Conservation (phyloP, 768 basidiomycete genomes). For the Lanmaoa rubissima region DNA sequence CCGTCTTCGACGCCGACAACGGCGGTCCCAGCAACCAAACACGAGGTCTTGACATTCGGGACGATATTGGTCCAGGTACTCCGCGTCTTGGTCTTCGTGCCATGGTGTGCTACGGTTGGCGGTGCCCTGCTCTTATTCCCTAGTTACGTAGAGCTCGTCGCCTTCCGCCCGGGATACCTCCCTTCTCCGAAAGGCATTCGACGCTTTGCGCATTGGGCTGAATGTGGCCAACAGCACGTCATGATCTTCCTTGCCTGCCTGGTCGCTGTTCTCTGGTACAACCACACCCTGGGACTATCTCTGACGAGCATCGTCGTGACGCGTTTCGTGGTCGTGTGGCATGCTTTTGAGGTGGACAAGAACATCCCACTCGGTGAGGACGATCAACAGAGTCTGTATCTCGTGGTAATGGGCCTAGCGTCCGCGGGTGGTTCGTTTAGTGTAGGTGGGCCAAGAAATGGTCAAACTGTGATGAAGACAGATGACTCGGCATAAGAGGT, state of each 20-base stretch:
- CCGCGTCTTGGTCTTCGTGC: conserved; percentile 30
- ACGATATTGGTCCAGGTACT: conserved; percentile 2
- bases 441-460: not conserved
- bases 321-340: conserved; percentile 32
- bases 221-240: conserved; percentile 34
- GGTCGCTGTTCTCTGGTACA: conserved; percentile 19
- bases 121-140: conserved; percentile 33
- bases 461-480: not conserved
- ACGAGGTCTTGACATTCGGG: not conserved
- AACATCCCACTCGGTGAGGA: conserved; percentile 31
- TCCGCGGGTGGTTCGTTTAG: conserved; percentile 3
- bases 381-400: conserved; percentile 35
- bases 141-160: conserved; percentile 22
- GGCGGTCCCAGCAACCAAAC: not conserved
- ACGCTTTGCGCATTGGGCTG: conserved; percentile 39
- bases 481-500: not conserved
- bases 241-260: conserved; percentile 32
- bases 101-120: conserved; percentile 38
- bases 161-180: conserved; percentile 32
- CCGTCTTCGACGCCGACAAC: not conserved
- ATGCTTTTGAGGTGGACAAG: conserved; percentile 21
- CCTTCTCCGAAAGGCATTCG: conserved; percentile 29
- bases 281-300: conserved; percentile 17
- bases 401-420: conserved; percentile 24
- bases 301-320: conserved; percentile 16